Conservation (phyloP, 331 rosid species). For the Malus hybrid region DNA sequence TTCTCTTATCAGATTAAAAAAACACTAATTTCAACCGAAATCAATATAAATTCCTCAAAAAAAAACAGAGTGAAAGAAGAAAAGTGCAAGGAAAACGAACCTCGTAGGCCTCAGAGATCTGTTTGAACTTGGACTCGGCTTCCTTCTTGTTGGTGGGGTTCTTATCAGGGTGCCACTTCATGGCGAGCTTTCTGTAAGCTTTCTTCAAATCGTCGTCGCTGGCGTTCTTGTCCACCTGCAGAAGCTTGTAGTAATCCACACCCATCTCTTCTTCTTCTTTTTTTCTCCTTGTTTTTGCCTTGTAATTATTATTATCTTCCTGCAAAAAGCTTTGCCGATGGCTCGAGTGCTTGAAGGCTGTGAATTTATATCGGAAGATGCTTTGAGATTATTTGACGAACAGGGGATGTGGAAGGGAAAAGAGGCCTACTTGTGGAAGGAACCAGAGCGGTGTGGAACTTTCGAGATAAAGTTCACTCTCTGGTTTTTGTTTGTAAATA, state of each 20-base stretch:
- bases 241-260: constrained; percentile 62
- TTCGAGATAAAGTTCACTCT: constrained; percentile 18
- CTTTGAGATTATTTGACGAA: neutral
- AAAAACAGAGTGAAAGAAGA: neutral
- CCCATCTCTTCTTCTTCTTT: constrained; percentile 38
- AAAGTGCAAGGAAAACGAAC: constrained; percentile 4
- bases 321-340: neutral
- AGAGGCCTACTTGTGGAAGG: neutral
- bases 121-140: constrained; percentile 70
- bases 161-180: constrained; percentile 94
- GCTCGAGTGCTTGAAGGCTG: neutral
- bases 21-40: neutral
- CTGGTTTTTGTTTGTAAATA: too few species aligned
- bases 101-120: constrained; percentile 84
- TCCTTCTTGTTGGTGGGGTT: constrained; percentile 68
- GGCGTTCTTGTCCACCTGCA: constrained; percentile 67
- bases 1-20: neutral
- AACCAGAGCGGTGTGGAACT: constrained; percentile 55
- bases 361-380: neutral
- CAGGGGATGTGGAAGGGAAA: neutral
- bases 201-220: constrained; percentile 75
- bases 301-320: neutral
- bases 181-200: constrained; percentile 74
- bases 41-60: neutral
- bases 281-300: neutral